Percentiles rank a stretch among this genome's conserved stretches.
Evolutionary conservation across 371 early-diverging fungal species (phyloP).

Genomic region (Furculomyces boomerangus): DNA sequence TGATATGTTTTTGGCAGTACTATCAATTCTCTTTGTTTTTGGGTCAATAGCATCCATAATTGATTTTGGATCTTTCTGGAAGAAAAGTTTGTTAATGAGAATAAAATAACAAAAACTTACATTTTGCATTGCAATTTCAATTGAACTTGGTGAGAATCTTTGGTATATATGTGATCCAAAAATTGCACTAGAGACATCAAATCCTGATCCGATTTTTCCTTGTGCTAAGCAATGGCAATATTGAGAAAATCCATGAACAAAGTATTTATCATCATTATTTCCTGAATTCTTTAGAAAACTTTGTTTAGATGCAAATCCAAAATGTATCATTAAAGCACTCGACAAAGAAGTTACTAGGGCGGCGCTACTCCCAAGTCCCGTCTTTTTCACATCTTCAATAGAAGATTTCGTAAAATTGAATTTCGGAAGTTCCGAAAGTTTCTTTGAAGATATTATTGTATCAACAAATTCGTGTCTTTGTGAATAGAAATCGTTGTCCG

Average conservation of each 20-base stretch:
- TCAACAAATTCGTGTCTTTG: slow-evolving; percentile 28
- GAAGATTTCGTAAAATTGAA: slow-evolving; percentile 49
- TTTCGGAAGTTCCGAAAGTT: slow-evolving; percentile 39
- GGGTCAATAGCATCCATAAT: neutral
- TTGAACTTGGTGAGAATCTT: slow-evolving; percentile 55
- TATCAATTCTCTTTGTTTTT: neutral
- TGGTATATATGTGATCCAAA: slow-evolving; percentile 74
- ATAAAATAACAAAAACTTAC: slow-evolving; percentile 1
- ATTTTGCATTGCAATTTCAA: slow-evolving; percentile 38
- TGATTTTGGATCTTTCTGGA: neutral
- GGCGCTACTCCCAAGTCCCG: slow-evolving; percentile 90
- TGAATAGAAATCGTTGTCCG: slow-evolving; percentile 91
- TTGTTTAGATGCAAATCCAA: slow-evolving; percentile 23
- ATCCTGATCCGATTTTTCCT: slow-evolving; percentile 93
- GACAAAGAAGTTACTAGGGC: slow-evolving; percentile 80
- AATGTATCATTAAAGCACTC: slow-evolving; percentile 52
- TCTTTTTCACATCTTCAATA: slow-evolving; percentile 67
- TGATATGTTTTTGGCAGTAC: slow-evolving; percentile 30
- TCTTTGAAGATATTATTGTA: slow-evolving; percentile 33
- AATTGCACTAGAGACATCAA: slow-evolving; percentile 86
- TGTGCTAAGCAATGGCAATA: slow-evolving; percentile 88
- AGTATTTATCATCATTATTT: slow-evolving; percentile 9
- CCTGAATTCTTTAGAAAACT: neutral
- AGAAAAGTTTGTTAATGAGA: neutral
- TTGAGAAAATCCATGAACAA: slow-evolving; percentile 75